Percentiles rank a stretch among this genome's conserved stretches.
These are phyloP conservation scores for Amylostereum areolatum DNA, from an alignment of 1,284 basidiomycete species.

Conservation along the genomic window DNA sequence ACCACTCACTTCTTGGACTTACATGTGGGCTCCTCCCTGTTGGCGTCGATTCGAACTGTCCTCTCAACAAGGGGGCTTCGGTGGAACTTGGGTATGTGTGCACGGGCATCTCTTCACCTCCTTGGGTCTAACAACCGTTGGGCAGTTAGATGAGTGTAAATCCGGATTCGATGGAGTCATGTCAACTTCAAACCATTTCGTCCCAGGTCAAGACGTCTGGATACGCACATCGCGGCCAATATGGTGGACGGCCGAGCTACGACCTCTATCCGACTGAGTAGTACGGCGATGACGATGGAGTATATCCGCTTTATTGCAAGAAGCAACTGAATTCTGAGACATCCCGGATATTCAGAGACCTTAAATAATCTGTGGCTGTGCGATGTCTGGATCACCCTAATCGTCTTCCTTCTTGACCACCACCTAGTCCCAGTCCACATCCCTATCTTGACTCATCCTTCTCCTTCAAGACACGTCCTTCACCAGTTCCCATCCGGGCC, in stretches of 20 bases:
- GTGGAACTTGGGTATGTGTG: constrained; percentile 80
- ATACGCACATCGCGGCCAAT: constrained; percentile 79
- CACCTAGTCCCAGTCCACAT: neutral
- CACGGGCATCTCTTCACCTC: neutral
- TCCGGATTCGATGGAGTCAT: constrained; percentile 80
- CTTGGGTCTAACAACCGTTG: neutral
- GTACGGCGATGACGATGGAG: constrained; percentile 2
- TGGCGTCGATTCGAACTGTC: constrained; percentile 68
- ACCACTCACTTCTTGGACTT: constrained; percentile 70
- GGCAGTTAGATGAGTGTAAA: constrained; percentile 24
- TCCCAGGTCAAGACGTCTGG: constrained; percentile 59
- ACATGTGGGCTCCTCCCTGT: constrained; percentile 94
- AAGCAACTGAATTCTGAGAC: neutral
- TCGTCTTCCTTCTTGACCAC: no score
- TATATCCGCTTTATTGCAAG: neutral
- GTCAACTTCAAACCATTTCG: constrained; percentile 89
- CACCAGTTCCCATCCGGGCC: constrained; percentile 2
- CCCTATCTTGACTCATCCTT: neutral
- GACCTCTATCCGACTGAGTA: constrained; percentile 1
- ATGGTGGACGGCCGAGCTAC: constrained; percentile 60
- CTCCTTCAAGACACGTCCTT: neutral
- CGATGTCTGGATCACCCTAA: no score
- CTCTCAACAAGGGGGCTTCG: constrained; percentile 80
- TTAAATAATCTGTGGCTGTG: no score
- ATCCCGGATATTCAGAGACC: neutral